These are phyloP conservation scores for Fusarium gaditjirri DNA, from an alignment of 2,329 filamentous ascomycete genomes.

Conservation along the genomic window DNA sequence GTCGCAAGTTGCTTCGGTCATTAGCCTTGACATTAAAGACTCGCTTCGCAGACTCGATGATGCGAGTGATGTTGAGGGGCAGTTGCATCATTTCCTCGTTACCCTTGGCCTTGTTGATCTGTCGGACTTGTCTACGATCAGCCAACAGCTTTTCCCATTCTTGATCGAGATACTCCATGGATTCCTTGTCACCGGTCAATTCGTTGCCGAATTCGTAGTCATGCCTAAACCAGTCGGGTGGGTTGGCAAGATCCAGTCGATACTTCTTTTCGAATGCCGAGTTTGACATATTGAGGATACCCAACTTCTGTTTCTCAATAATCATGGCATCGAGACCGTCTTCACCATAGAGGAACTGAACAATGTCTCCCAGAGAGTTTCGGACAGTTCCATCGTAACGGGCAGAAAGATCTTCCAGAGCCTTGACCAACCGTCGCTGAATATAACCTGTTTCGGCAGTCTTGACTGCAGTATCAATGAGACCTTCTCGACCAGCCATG, in stretches of 20 bases:
- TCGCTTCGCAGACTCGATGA: conserved; percentile 89
- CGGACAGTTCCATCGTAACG: conserved; percentile 98
- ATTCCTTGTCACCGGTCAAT: conserved; percentile 85
- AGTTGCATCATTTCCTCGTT: conserved; percentile 89
- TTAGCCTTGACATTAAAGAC: conserved; percentile 91
- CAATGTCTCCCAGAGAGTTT: conserved; percentile 94
- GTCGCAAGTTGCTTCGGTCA: conserved; percentile 88
- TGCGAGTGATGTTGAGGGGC: conserved; percentile 89
- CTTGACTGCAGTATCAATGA: conserved; percentile 99
- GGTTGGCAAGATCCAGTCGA: conserved; percentile 76
- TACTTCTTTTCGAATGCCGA: conserved; percentile 82
- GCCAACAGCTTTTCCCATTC: conserved; percentile 83
- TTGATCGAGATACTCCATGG: conserved; percentile 86
- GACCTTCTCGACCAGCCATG: conserved; percentile 99
- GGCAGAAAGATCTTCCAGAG: conserved; percentile 95
- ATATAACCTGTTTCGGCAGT: conserved; percentile 99
- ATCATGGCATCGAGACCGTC: conserved; percentile 93
- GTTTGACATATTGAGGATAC: conserved; percentile 84
- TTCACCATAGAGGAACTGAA: conserved; percentile 98
- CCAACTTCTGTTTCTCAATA: conserved; percentile 93
- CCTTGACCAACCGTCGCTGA: conserved; percentile 97
- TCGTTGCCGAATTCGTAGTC: conserved; percentile 82
- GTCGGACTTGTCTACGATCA: conserved; percentile 81
- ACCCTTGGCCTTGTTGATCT: conserved; percentile 73
- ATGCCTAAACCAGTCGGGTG: conserved; percentile 69